Base-by-base conservation (phyloP, 2,329 filamentous ascomycete genomes). In the Fusarium succisae region DNA sequence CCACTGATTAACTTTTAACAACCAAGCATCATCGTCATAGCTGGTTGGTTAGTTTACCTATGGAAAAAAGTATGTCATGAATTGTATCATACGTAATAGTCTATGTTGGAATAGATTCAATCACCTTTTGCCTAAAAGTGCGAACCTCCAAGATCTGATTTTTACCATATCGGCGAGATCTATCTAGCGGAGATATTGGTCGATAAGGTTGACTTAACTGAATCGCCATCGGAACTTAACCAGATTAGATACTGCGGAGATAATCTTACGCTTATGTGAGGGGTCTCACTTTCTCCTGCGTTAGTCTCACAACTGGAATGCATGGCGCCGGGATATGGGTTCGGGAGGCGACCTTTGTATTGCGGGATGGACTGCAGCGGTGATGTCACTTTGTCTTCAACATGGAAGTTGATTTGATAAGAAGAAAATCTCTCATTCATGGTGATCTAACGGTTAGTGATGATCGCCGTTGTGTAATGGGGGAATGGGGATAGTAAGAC, bases 311-410 rank as follows among this genome's bases (percentile, higher is more conserved):
- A 18, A 22, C 7, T 70, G 67, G 67, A 70, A 70, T 70, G 66
- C 14, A 37, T 38, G 66, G 45, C 59, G 53, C 47, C 66, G 53
- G 66, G 53, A 70, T 44, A 70, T 66, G 59, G 67, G 53, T 44
- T 24, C 15, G 32, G 26, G n/a, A 43, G 24, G 35, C 14, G 13
- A 47, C n/a, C 12, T 55, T 26, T 14, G 22, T 12, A 10, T 18
- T 7, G n/a, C 10, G 39, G 10, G 14, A 22, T 4, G 14, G 35
- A 5, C 6, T 14, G 2, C 8, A 30, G 7, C 9, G 6, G 30
- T 20, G 13, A 44, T 43, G 26, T 20, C 32, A 69, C 24, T 22
- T 22, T 51, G 8, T 26, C 12, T 20, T 2, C 0, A 8, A 15
- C 6, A 12, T 7, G 4, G 7, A 20, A 2, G 5, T 8, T 35